Conservation (phyloP, 2,329 filamentous ascomycete genomes). For the Beauveria sp. region DNA sequence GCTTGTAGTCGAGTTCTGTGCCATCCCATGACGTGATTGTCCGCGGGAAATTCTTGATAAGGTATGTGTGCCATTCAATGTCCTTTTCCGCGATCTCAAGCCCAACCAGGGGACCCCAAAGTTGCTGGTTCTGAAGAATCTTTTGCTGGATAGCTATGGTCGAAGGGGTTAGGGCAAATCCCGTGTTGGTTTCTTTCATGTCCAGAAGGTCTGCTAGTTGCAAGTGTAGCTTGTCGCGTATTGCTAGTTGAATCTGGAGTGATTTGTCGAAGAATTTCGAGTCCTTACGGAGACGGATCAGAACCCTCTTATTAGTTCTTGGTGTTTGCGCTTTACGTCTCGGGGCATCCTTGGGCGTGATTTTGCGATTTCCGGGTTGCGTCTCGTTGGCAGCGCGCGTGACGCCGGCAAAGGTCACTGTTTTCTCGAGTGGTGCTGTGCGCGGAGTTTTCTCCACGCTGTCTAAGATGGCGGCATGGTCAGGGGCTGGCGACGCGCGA, state of each 20-base stretch:
- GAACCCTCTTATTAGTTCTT: not conserved
- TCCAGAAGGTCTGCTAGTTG: not conserved
- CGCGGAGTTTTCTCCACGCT: not conserved
- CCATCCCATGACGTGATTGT: not conserved
- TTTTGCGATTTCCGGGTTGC: not conserved
- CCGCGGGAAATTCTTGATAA: not conserved
- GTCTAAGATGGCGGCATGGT: not conserved
- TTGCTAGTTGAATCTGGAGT: not conserved
- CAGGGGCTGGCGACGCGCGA: not conserved
- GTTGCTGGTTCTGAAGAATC: not conserved
- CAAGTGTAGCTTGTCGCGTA: not conserved
- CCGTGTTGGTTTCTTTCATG: not conserved
- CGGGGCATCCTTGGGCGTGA: not conserved
- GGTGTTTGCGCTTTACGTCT: not conserved
- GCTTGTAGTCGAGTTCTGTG: not conserved
- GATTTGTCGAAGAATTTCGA: not conserved
- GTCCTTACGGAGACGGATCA: not conserved
- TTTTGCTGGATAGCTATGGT: not conserved
- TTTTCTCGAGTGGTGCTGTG: not conserved
- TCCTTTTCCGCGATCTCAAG: not conserved
- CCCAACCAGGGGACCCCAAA: not conserved
- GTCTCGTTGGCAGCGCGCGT: not conserved
- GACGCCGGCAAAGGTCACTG: not conserved
- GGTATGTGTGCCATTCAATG: constrained; percentile 2
- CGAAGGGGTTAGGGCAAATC: not conserved